phyloP scores from a whole-genome alignment of 768 basidiomycete genomes.

The Crassisporium funariophilum region DNA sequence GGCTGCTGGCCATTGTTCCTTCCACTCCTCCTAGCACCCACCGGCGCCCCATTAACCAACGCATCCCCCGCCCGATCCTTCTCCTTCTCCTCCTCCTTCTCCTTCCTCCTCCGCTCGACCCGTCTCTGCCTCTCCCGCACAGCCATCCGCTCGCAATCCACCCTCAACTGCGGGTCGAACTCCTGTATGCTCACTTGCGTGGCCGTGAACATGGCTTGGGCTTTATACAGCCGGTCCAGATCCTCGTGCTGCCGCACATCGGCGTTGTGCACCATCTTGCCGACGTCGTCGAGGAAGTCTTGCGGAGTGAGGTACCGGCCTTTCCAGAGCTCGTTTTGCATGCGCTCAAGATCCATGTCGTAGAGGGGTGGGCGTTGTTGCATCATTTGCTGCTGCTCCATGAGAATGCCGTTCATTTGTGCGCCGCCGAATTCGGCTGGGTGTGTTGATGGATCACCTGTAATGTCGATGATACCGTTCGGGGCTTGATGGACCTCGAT shows the following conservation, averaged over 20 bases:
- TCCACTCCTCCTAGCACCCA: constrained; percentile 67
- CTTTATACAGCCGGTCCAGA: constrained; percentile 73
- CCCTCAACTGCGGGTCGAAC: constrained; percentile 74
- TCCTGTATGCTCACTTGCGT: constrained; percentile 84
- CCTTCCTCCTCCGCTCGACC: constrained; percentile 58
- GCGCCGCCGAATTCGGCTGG: constrained; percentile 31
- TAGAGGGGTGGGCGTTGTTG: constrained; percentile 56
- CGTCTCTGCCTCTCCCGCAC: constrained; percentile 68
- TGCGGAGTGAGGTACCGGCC: constrained; percentile 85
- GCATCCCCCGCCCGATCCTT: constrained; percentile 33
- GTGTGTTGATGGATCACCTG: constrained; percentile 36
- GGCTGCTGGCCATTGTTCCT: constrained; percentile 72
- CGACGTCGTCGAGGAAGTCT: constrained; percentile 83
- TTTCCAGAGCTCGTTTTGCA: constrained; percentile 84
- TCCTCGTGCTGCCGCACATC: constrained; percentile 60
- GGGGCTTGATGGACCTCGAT: constrained; percentile 32
- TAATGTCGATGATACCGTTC: constrained; percentile 47
- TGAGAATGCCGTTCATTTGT: constrained; percentile 39
- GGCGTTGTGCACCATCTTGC: constrained; percentile 80
- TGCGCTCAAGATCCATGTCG: constrained; percentile 90
- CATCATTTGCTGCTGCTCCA: constrained; percentile 36
- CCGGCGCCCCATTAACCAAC: constrained; percentile 23
- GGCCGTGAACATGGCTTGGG: constrained; percentile 88
- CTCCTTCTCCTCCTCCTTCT: constrained; percentile 40
- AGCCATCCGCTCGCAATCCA: constrained; percentile 91